Base-by-base conservation (phyloP, 208 protist species). In the Trypanosoma melophagium region DNA sequence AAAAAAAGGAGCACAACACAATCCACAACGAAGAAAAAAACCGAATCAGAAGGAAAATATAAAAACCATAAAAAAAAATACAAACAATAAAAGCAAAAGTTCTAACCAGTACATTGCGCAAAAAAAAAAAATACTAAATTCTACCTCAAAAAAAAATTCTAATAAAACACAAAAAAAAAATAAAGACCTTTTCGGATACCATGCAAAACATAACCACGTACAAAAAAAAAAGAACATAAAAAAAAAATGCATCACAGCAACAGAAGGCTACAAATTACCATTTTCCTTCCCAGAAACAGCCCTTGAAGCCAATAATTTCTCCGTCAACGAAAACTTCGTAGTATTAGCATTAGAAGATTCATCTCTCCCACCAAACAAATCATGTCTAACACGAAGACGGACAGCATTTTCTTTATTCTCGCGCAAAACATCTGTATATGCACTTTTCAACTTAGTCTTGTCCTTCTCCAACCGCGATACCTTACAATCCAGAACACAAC, bases 241-340 rank as follows among this genome's bases (percentile, higher is more conserved):
- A 60, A 60, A 66, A 58, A 58, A 42, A 58, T 57, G 57, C 41
- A 42, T 12, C n/a, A n/a, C n/a, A n/a, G n/a, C n/a, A n/a, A n/a
- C n/a, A n/a, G n/a, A n/a, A n/a, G 47, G 19, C 21, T 16, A 58
- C 5, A 58, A 67, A 19, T 0, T 19, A 19, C 14, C 24, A 60
- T 60, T 45, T 22, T 21, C 35, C 24, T 60, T 51, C 19, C 16
- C 19, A 17, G 1, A 14, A 0, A 21, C 42, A 7, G 1, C 58
- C 10, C 35, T 58, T 31, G 10, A 0, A 59, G 16, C 2, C 38
- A 67, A 56, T 16, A 67, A 58, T 13, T 49, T 45, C 38, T 61
- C 40, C n/a, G 57, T 61, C 7, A 50, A 31, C 7, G 35, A 35
- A 49, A 61, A 61, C 4, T 13, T 17, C 41, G 31, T 61, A 9